Percentiles rank a stretch among this genome's conserved stretches.
phyloP scores from a whole-genome alignment of 495 filamentous ascomycete species.

The Penicillium egyptiacum region DNA sequence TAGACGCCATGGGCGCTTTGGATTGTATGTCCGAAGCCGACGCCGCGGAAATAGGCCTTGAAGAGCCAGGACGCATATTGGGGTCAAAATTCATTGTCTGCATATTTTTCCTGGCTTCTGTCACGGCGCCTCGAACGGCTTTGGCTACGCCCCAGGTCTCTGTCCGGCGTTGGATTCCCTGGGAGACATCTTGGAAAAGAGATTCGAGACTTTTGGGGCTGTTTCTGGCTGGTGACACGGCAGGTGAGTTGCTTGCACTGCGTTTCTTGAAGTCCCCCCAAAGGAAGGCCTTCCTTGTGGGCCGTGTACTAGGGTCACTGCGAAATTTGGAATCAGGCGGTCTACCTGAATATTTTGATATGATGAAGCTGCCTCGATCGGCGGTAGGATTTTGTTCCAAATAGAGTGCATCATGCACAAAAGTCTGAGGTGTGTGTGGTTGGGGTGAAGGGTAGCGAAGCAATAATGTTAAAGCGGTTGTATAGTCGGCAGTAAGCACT shows the following conservation, averaged over 20 bases:
- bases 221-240: constrained; percentile 49
- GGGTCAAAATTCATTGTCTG: constrained; percentile 58
- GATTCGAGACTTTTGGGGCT: constrained; percentile 68
- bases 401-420: constrained; percentile 87
- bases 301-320: constrained; percentile 33
- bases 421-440: constrained; percentile 66
- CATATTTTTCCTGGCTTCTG: constrained; percentile 74
- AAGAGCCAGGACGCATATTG: constrained; percentile 18
- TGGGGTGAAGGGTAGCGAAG: constrained; percentile 72
- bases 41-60: constrained; percentile 1
- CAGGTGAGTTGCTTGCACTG: constrained; percentile 36
- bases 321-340: constrained; percentile 47
- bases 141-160: constrained; percentile 88
- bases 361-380: constrained; percentile 69
- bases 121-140: constrained; percentile 85
- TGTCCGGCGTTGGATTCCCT: constrained; percentile 75
- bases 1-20: not conserved
- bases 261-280: constrained; percentile 35
- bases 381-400: constrained; percentile 72
- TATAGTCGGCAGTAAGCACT: constrained; percentile 88
- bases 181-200: constrained; percentile 82
- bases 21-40: constrained; percentile 4
- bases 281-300: constrained; percentile 31
- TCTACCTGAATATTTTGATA: constrained; percentile 78
- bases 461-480: constrained; percentile 73